Conservation (phyloP, 495 filamentous ascomycete genomes). For the Collariella sp. region DNA sequence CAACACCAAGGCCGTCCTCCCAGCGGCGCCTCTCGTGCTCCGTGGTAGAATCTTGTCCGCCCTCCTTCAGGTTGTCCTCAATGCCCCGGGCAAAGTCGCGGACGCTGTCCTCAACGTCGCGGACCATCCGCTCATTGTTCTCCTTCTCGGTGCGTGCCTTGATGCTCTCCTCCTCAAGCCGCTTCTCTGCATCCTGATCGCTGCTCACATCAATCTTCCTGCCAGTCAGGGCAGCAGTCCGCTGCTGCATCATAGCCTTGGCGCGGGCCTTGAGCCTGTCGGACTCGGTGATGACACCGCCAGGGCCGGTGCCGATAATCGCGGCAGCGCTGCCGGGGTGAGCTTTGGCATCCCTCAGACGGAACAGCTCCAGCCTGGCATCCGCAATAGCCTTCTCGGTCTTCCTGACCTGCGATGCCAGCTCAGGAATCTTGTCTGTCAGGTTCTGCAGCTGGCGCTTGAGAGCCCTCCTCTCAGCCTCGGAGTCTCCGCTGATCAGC, state of each 20-base stretch:
- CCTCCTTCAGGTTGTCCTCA: conserved; percentile 80
- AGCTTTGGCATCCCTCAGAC: conserved; percentile 83
- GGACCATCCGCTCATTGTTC: conserved; percentile 91
- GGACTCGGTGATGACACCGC: conserved; percentile 83
- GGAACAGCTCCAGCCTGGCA: conserved; percentile 87
- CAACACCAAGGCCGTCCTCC: conserved; percentile 95
- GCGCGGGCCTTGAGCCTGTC: conserved; percentile 92
- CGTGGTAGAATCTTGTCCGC: conserved; percentile 51
- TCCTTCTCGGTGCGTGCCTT: conserved; percentile 75
- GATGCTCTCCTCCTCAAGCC: conserved; percentile 78
- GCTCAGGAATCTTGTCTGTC: conserved; percentile 81
- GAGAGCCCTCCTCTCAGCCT: conserved; percentile 75
- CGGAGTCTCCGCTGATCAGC: conserved; percentile 64
- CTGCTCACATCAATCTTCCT: conserved; percentile 56
- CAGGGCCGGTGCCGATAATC: conserved; percentile 88
- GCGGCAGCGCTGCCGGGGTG: conserved; percentile 74
- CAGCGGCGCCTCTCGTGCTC: conserved; percentile 91
- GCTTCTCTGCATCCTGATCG: conserved; percentile 67
- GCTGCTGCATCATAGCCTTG: conserved; percentile 96
- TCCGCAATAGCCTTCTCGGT: conserved; percentile 91
- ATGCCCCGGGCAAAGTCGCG: conserved; percentile 77
- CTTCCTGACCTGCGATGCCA: conserved; percentile 84
- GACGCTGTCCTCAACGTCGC: conserved; percentile 93
- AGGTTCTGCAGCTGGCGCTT: conserved; percentile 81
- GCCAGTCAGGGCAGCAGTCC: conserved; percentile 84